These are phyloP conservation scores for Trichoderma sp. DNA, from an alignment of 2,329 filamentous ascomycete genomes.

Conservation along the genomic window DNA sequence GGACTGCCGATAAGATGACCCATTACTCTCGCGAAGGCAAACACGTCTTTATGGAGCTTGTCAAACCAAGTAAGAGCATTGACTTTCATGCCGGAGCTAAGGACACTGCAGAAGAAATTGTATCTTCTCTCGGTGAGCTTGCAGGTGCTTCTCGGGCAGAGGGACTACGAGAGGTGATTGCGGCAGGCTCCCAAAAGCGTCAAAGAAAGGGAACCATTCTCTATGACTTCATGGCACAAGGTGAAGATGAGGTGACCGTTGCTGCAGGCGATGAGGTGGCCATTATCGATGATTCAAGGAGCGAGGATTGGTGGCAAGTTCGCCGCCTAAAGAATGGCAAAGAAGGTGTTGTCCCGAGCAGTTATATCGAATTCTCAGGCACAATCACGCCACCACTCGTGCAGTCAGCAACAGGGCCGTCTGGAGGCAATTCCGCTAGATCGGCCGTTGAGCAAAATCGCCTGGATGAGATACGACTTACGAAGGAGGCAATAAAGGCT, in stretches of 20 bases:
- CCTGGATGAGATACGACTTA: slow-evolving; percentile 77
- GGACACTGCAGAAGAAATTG: slow-evolving; percentile 93
- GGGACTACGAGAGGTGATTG: slow-evolving; percentile 78
- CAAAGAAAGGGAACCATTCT: slow-evolving; percentile 83
- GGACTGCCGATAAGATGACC: slow-evolving; percentile 92
- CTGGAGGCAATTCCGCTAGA: slow-evolving; percentile 46
- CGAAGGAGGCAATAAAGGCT: slow-evolving; percentile 72
- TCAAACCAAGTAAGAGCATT: slow-evolving; percentile 87
- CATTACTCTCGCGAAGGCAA: slow-evolving; percentile 98
- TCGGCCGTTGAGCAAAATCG: slow-evolving; percentile 75
- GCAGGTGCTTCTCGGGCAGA: slow-evolving; percentile 82
- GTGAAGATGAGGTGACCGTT: slow-evolving; percentile 94
- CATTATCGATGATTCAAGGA: slow-evolving; percentile 83
- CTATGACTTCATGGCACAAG: slow-evolving; percentile 96
- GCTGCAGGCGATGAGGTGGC: slow-evolving; percentile 86
- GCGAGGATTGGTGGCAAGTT: slow-evolving; percentile 98
- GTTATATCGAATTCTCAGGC: slow-evolving; percentile 87
- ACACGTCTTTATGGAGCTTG: slow-evolving; percentile 92
- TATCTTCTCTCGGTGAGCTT: slow-evolving; percentile 81
- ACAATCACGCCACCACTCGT: slow-evolving; percentile 45
- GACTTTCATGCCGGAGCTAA: slow-evolving; percentile 98
- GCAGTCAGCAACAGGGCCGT: slow-evolving; percentile 36
- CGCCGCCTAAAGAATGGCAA: slow-evolving; percentile 85
- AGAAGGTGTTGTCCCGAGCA: slow-evolving; percentile 93
- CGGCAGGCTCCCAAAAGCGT: slow-evolving; percentile 66